Percentiles rank a stretch among this genome's conserved stretches.
Conservation (phyloP, 2,329 filamentous ascomycete species). For the Trichoderma semiorbis region DNA sequence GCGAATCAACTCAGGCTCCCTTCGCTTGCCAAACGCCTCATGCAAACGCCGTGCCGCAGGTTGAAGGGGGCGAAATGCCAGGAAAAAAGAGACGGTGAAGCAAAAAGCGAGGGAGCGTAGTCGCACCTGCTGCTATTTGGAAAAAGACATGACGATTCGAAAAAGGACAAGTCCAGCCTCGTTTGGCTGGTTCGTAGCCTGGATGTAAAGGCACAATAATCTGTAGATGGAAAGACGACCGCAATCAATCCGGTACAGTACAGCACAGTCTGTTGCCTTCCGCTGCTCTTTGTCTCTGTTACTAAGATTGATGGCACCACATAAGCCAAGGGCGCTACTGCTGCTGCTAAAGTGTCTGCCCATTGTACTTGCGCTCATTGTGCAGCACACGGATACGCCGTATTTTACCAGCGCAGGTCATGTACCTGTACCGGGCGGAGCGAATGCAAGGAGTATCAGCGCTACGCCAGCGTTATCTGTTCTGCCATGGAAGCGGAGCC, state of each 20-base stretch:
- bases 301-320: neutral
- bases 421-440: neutral
- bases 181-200: neutral
- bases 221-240: neutral
- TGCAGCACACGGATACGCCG: neutral
- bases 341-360: neutral
- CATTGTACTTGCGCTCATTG: neutral
- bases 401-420: neutral
- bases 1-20: constrained; percentile 2
- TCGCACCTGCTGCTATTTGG: neutral
- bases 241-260: neutral
- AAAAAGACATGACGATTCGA: neutral
- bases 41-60: neutral
- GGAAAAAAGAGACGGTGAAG: neutral
- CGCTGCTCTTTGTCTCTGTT: neutral
- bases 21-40: constrained; percentile 8
- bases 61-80: neutral
- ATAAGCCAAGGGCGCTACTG: neutral
- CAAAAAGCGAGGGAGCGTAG: neutral
- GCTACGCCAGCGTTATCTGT: constrained; percentile 1
- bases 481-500: neutral
- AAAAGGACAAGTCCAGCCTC: neutral
- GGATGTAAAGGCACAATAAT: neutral
- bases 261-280: neutral
- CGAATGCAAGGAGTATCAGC: constrained; percentile 6